A percentile compares a stretch with the other conserved stretches of the same genome.
These are phyloP conservation scores for Diaporthe destruens DNA, from an alignment of 2,329 filamentous ascomycete species.

Conservation along the genomic window DNA sequence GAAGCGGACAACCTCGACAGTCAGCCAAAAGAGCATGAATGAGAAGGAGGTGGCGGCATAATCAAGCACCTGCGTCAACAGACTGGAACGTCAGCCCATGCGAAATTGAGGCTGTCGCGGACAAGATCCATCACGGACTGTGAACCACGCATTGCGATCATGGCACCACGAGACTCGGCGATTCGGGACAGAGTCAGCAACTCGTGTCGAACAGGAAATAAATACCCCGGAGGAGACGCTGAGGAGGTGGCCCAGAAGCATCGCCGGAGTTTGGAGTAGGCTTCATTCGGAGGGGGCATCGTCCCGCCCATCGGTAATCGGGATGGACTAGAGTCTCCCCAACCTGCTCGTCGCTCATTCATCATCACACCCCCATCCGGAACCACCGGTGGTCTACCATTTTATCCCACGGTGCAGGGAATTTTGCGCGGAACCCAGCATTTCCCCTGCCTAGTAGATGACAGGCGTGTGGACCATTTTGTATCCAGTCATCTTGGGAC, in stretches of 20 bases:
- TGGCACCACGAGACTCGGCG: conserved; percentile 8
- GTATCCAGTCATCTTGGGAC: conserved; percentile 6
- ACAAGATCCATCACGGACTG: neutral
- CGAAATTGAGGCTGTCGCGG: neutral
- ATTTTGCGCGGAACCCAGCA: neutral
- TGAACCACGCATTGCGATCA: neutral
- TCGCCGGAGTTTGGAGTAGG: conserved; percentile 34
- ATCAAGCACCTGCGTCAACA: neutral
- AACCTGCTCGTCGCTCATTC: conserved; percentile 22
- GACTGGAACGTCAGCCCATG: neutral
- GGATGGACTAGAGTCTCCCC: conserved; percentile 17
- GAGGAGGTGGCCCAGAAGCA: conserved; percentile 24
- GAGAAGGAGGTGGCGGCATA: conserved; percentile 54
- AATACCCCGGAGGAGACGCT: conserved; percentile 17
- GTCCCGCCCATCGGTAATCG: conserved; percentile 2
- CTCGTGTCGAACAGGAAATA: neutral
- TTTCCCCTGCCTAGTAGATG: conserved; percentile 23
- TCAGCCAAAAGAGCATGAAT: conserved; percentile 50
- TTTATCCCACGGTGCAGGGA: neutral
- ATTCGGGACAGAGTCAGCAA: conserved; percentile 15
- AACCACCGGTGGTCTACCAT: conserved; percentile 1
- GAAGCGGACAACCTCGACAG: conserved; percentile 53
- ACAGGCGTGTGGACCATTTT: conserved; percentile 2
- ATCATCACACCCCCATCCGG: neutral
- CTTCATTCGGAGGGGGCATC: conserved; percentile 7